Percentiles rank a stretch among this genome's conserved stretches.
These are phyloP conservation scores for Aspergillus sp. DNA, from an alignment of 2,329 filamentous ascomycete species.

Conservation along the genomic window DNA sequence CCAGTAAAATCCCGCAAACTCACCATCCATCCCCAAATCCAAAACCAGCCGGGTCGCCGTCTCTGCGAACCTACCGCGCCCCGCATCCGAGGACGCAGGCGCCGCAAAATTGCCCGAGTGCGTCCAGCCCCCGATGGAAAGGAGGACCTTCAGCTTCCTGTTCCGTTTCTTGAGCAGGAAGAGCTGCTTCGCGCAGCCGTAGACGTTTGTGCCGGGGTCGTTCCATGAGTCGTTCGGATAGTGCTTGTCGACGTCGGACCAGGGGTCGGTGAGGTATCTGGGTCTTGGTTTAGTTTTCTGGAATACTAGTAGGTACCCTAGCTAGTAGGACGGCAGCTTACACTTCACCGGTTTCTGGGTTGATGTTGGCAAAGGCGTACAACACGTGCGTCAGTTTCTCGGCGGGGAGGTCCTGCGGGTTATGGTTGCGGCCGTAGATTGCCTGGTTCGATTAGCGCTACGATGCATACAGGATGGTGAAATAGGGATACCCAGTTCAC, in stretches of 20 bases:
- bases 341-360: conserved; percentile 69
- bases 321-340: conserved; percentile 26
- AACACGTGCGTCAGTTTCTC: conserved; percentile 78
- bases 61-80: conserved; percentile 57
- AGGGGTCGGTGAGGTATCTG: conserved; percentile 53
- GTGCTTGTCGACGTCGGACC: conserved; percentile 59
- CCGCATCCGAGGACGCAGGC: conserved; percentile 54
- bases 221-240: conserved; percentile 60
- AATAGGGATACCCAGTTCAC: conserved; percentile 34
- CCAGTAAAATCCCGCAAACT: conserved; percentile 5
- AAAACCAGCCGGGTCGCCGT: conserved; percentile 66
- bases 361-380: conserved; percentile 81
- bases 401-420: conserved; percentile 69
- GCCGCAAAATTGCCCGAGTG: conserved; percentile 67
- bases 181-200: conserved; percentile 69
- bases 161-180: conserved; percentile 66
- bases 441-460: conserved; percentile 40
- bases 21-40: conserved; percentile 61
- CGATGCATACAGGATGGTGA: not conserved
- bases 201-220: conserved; percentile 61
- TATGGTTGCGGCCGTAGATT: conserved; percentile 75
- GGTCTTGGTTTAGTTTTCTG: conserved; percentile 4
- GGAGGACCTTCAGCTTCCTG: conserved; percentile 65
- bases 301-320: too few relatives aligned
- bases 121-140: conserved; percentile 76